A percentile compares a stretch with the other conserved stretches of the same genome.
Evolutionary conservation across 176 grass and related monocot species (phyloP).

Genomic region (Coix lacrymajobi): DNA sequence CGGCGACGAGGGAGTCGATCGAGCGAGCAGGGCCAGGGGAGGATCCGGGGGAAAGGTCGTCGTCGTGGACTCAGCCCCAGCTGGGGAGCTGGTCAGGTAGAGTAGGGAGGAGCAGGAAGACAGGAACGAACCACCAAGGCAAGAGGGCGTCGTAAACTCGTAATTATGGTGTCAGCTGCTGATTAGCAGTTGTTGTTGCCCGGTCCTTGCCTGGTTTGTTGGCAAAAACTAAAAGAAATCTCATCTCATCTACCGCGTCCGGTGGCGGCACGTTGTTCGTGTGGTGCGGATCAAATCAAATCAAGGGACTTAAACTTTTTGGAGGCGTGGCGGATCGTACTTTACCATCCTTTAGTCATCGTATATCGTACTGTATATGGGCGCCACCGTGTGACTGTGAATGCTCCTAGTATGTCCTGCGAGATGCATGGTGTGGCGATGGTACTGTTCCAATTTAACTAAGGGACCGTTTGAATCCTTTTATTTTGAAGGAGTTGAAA

Average conservation of each 20-base stretch:
- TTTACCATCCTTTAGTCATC: background rate
- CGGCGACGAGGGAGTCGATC: background rate
- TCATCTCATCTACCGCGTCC: background rate
- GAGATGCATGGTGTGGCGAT: too few relatives aligned
- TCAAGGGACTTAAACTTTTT: background rate
- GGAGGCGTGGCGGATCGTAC: background rate
- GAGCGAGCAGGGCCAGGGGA: background rate
- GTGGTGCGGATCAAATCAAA: background rate
- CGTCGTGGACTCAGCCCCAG: slow-evolving; percentile 16
- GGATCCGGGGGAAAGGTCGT: background rate
- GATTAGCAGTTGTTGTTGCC: background rate
- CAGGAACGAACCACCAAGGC: background rate
- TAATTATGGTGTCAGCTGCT: background rate
- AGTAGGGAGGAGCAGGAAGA: background rate
- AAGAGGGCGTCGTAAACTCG: background rate
- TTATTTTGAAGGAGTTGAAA: too few relatives aligned
- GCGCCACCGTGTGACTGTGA: background rate
- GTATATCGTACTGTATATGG: too few relatives aligned
- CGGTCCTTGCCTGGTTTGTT: background rate
- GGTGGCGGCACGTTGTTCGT: slow-evolving; percentile 23
- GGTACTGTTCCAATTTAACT: too few relatives aligned
- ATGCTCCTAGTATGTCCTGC: background rate
- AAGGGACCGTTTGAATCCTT: too few relatives aligned
- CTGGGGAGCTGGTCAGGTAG: background rate
- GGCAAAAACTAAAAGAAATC: background rate